phyloP scores from a whole-genome alignment of 768 basidiomycete species.

The Rickenella mellea region DNA sequence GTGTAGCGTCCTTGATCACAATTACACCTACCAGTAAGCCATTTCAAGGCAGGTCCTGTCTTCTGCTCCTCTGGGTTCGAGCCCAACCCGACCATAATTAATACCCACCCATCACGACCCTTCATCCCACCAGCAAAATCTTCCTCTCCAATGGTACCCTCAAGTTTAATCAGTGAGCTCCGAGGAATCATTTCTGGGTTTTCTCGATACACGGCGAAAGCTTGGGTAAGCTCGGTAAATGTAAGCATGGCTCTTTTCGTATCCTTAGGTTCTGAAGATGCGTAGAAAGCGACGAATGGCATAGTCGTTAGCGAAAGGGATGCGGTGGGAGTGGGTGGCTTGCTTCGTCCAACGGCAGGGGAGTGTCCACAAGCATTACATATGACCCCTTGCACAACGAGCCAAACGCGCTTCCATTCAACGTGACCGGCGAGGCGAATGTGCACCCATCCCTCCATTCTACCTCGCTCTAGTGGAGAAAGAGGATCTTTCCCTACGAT shows the following conservation, averaged over 20 bases:
- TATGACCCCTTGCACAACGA: slow-evolving; percentile 53
- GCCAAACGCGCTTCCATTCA: slow-evolving; percentile 91
- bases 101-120: slow-evolving; percentile 71
- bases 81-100: slow-evolving; percentile 86
- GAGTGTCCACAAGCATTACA: slow-evolving; percentile 14
- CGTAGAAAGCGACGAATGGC: slow-evolving; percentile 48
- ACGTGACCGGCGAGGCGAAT: slow-evolving; percentile 93
- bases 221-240: slow-evolving; percentile 64
- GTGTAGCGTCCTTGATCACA: neutral
- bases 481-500: slow-evolving; percentile 39
- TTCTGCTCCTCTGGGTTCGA: slow-evolving; percentile 65
- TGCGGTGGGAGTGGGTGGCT: slow-evolving; percentile 29
- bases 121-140: slow-evolving; percentile 60
- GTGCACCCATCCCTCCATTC: slow-evolving; percentile 87
- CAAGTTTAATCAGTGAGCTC: slow-evolving; percentile 87
- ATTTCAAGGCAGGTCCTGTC: slow-evolving; percentile 74
- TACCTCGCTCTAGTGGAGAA: slow-evolving; percentile 57
- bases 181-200: slow-evolving; percentile 83
- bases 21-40: slow-evolving; percentile 60
- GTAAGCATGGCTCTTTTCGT: slow-evolving; percentile 65
- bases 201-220: slow-evolving; percentile 93
- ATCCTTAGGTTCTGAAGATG: slow-evolving; percentile 61
- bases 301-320: slow-evolving; percentile 17
- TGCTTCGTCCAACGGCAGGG: slow-evolving; percentile 33
- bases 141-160: slow-evolving; percentile 76